phyloP scores from a whole-genome alignment of 352 stramenopile species.

The Globisporangium viniferum region DNA sequence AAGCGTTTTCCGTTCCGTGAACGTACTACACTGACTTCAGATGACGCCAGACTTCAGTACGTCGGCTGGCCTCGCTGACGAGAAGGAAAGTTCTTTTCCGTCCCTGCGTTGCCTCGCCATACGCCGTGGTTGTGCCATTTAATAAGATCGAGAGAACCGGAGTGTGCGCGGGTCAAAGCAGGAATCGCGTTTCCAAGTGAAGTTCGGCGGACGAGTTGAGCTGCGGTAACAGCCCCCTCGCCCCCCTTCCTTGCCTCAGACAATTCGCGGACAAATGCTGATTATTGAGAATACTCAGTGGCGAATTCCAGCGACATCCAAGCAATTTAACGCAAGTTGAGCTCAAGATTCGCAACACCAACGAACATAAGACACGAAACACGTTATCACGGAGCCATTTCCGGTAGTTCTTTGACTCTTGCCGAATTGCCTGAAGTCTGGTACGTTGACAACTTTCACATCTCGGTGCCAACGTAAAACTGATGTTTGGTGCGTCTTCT shows the following conservation, averaged over 20 bases:
- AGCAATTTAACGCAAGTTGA: not conserved
- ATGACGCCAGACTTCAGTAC: not conserved
- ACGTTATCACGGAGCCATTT: not conserved
- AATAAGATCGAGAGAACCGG: slow-evolving; percentile 49
- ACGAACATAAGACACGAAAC: not conserved
- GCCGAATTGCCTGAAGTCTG: not conserved
- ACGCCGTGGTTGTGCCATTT: slow-evolving; percentile 33
- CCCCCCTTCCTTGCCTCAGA: not conserved
- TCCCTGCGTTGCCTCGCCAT: not conserved
- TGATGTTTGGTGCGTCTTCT: not conserved
- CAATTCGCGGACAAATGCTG: not conserved
- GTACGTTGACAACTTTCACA: not conserved
- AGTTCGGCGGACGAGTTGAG: not conserved
- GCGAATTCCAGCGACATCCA: not conserved
- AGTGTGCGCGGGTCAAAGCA: slow-evolving; percentile 24
- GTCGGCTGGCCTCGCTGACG: not conserved
- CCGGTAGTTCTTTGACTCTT: not conserved
- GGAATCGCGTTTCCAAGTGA: not conserved
- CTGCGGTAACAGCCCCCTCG: not conserved
- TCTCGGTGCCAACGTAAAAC: slow-evolving; percentile 6
- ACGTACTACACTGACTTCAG: not conserved
- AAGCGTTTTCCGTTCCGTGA: too few species aligned
- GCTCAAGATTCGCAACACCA: not conserved
- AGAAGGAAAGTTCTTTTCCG: not conserved
- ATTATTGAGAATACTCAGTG: not conserved